Conservation (phyloP, 2,329 filamentous ascomycete species). For the Ophiobolus disseminans region DNA sequence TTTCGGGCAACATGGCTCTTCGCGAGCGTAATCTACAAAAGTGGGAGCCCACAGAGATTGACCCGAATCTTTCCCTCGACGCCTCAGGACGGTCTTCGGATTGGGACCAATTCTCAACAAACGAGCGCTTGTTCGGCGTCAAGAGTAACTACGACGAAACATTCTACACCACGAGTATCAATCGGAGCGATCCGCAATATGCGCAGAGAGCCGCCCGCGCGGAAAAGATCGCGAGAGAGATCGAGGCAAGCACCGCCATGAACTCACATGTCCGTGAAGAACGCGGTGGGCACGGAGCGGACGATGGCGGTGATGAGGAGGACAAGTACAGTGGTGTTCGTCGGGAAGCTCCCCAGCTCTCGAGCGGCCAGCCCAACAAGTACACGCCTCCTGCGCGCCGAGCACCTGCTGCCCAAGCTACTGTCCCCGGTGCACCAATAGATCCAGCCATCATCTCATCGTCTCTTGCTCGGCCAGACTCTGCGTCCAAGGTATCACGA, state of each 20-base stretch:
- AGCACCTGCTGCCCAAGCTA: slow-evolving; percentile 75
- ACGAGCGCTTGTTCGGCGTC: slow-evolving; percentile 85
- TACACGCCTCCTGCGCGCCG: slow-evolving; percentile 92
- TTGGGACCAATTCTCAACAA: slow-evolving; percentile 96
- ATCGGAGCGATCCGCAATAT: slow-evolving; percentile 83
- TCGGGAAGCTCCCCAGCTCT: slow-evolving; percentile 73
- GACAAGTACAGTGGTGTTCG: slow-evolving; percentile 97
- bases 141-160: slow-evolving; percentile 93
- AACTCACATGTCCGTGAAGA: slow-evolving; percentile 92
- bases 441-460: slow-evolving; percentile 92
- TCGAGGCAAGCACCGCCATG: slow-evolving; percentile 75
- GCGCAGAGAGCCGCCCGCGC: slow-evolving; percentile 76
- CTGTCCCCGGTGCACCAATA: slow-evolving; percentile 76
- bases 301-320: slow-evolving; percentile 79
- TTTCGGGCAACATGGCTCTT: slow-evolving; percentile 74
- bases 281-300: slow-evolving; percentile 72
- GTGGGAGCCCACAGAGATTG: slow-evolving; percentile 75
- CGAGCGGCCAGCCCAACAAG: slow-evolving; percentile 68
- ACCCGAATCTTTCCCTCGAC: slow-evolving; percentile 75
- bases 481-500: slow-evolving; percentile 34
- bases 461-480: slow-evolving; percentile 66
- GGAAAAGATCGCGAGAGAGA: slow-evolving; percentile 85
- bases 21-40: slow-evolving; percentile 79
- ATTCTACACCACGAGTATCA: slow-evolving; percentile 90
- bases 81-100: slow-evolving; percentile 50